Evolutionary conservation across 768 basidiomycete genomes (phyloP).

Genomic region (Lepiota brunneoincarnata): DNA sequence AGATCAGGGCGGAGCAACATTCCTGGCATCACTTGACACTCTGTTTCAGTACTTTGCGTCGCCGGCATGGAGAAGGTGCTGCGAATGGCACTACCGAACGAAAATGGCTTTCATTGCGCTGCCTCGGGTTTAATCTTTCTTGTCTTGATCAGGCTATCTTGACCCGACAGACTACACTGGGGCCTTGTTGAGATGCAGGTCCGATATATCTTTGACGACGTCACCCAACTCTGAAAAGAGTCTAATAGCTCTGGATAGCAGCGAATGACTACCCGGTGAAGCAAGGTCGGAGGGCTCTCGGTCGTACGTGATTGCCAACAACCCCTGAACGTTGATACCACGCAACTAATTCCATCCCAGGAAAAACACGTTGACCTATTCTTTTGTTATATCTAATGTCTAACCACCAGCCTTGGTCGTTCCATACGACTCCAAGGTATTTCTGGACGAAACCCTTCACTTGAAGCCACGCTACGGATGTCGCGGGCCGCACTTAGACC

Average conservation of each 20-base stretch:
- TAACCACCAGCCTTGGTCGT: too few relatives aligned
- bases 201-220: not conserved
- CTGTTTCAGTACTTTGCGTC: slow-evolving; percentile 3
- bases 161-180: not conserved
- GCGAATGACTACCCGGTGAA: not conserved
- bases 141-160: slow-evolving; percentile 1
- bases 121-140: not conserved
- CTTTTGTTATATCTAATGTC: not conserved
- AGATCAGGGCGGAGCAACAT: not conserved
- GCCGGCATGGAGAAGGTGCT: slow-evolving; percentile 5
- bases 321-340: slow-evolving; percentile 8
- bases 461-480: too few relatives aligned
- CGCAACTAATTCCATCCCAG: not conserved
- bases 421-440: too few relatives aligned
- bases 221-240: not conserved
- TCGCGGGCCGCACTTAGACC: too few relatives aligned
- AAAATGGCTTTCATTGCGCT: not conserved
- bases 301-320: not conserved
- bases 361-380: not conserved
- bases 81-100: not conserved
- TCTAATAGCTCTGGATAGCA: not conserved
- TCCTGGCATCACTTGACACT: not conserved
- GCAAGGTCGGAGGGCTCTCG: not conserved
- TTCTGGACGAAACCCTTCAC: too few relatives aligned
- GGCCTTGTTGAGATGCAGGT: not conserved